Evolutionary conservation across 2,329 filamentous ascomycete species (phyloP).

Genomic region (Aspergillus quadrilineatus): DNA sequence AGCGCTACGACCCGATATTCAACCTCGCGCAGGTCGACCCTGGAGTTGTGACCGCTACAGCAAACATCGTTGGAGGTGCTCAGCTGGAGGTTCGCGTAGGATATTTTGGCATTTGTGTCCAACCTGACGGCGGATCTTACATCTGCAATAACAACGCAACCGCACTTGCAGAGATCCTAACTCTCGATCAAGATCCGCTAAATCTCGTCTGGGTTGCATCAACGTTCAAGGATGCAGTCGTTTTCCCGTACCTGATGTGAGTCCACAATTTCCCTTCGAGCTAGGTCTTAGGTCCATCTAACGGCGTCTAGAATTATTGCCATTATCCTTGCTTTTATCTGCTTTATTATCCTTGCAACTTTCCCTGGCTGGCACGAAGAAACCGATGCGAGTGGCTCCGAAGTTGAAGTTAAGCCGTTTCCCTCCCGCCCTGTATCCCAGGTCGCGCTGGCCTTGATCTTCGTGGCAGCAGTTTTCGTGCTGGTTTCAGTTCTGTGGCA

Average conservation of each 20-base stretch:
- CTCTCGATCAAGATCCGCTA: slow-evolving; percentile 87
- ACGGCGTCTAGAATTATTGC: slow-evolving; percentile 74
- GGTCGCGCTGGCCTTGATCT: slow-evolving; percentile 89
- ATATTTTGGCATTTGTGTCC: slow-evolving; percentile 97
- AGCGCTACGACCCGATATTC: slow-evolving; percentile 77
- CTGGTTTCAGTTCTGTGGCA: slow-evolving; percentile 61
- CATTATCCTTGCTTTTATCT: slow-evolving; percentile 95
- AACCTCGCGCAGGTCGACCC: slow-evolving; percentile 89
- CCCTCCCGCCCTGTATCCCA: slow-evolving; percentile 90
- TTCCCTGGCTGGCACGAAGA: slow-evolving; percentile 98
- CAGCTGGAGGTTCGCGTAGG: slow-evolving; percentile 87
- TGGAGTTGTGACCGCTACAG: slow-evolving; percentile 77
- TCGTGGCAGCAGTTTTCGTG: slow-evolving; percentile 64
- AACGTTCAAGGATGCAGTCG: slow-evolving; percentile 97
- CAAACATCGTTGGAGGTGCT: slow-evolving; percentile 83
- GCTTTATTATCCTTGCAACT: slow-evolving; percentile 89
- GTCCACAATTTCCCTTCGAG: slow-evolving; percentile 35
- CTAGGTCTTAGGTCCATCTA: background rate
- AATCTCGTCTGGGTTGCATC: slow-evolving; percentile 96
- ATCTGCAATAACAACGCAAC: slow-evolving; percentile 98
- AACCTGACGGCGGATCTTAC: slow-evolving; percentile 84
- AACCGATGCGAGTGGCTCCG: slow-evolving; percentile 73
- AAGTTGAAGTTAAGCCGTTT: slow-evolving; percentile 90
- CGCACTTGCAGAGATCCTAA: slow-evolving; percentile 82
- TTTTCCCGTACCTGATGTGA: slow-evolving; percentile 94